Percentiles rank a stretch among this genome's conserved stretches.
These are phyloP conservation scores for Andrographis paniculata DNA, from an alignment of 305 asterid genomes.

Conservation along the genomic window DNA sequence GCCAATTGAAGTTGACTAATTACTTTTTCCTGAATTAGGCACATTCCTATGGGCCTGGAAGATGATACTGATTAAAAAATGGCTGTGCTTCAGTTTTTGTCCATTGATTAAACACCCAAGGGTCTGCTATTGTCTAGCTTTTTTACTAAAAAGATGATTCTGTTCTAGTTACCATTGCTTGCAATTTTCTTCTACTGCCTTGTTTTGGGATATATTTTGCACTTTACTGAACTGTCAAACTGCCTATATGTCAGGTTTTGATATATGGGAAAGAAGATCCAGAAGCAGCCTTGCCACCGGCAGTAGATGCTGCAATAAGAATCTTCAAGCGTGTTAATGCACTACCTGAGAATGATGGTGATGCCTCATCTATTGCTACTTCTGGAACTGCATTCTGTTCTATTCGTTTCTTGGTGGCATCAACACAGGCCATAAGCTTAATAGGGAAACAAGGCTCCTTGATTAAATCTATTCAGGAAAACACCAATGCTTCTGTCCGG, in stretches of 20 bases:
- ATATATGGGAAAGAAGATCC: conserved; percentile 91
- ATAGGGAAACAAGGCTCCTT: conserved; percentile 85
- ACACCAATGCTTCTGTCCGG: conserved; percentile 60
- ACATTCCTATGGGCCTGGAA: not conserved
- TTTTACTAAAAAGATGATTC: not conserved
- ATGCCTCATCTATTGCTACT: conserved; percentile 27
- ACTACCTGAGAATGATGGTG: conserved; percentile 44
- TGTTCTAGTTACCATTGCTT: too few species aligned
- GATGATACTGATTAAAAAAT: not conserved
- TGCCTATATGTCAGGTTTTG: conserved; percentile 49
- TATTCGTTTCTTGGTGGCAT: conserved; percentile 46
- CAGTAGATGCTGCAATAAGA: conserved; percentile 74
- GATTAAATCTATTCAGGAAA: conserved; percentile 75
- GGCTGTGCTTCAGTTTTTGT: not conserved
- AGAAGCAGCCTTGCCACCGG: conserved; percentile 59
- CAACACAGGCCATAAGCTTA: conserved; percentile 66
- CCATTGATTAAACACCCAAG: not conserved
- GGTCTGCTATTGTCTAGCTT: not conserved
- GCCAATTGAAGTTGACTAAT: too few species aligned
- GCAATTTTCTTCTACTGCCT: not conserved
- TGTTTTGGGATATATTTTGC: conserved; percentile 11
- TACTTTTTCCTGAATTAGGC: too few species aligned
- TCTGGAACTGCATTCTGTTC: conserved; percentile 41
- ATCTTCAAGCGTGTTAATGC: conserved; percentile 62
- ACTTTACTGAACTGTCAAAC: conserved; percentile 12